Evolutionary conservation across 805 yeast genomes (phyloP).

Genomic region (Wickerhamiella vanderwaltii): DNA sequence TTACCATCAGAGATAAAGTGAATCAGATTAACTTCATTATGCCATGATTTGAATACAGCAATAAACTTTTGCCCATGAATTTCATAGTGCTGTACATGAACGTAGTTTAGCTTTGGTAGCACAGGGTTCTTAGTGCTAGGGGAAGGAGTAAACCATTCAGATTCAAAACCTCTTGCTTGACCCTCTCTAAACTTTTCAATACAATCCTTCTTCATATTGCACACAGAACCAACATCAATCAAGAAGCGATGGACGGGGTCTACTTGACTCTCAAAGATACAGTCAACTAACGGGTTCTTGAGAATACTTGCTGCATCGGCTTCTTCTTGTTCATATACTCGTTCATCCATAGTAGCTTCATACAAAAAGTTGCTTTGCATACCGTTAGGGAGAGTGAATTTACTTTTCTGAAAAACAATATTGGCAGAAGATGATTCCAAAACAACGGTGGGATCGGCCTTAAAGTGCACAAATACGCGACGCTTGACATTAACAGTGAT

Average conservation of each 20-base stretch:
- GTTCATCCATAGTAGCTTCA: slow-evolving; percentile 58
- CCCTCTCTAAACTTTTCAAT: slow-evolving; percentile 84
- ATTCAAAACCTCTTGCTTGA: slow-evolving; percentile 69
- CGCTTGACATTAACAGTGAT: slow-evolving; percentile 66
- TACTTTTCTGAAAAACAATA: slow-evolving; percentile 41
- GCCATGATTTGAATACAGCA: slow-evolving; percentile 17
- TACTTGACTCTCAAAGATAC: slow-evolving; percentile 67
- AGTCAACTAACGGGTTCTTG: slow-evolving; percentile 47
- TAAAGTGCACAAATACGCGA: slow-evolving; percentile 55
- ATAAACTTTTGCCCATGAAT: slow-evolving; percentile 18
- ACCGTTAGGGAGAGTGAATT: slow-evolving; percentile 61
- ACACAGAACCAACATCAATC: slow-evolving; percentile 63
- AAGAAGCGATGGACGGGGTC: slow-evolving; percentile 59
- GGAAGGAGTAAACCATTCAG: slow-evolving; percentile 38
- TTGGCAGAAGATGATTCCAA: background rate
- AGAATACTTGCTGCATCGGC: slow-evolving; percentile 46
- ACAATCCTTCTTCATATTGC: slow-evolving; percentile 52
- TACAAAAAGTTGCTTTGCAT: slow-evolving; percentile 39
- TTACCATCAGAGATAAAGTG: slow-evolving; percentile 7
- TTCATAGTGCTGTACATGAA: slow-evolving; percentile 20
- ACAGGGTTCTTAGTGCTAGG: background rate
- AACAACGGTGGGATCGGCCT: slow-evolving; percentile 21
- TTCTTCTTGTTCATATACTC: slow-evolving; percentile 42
- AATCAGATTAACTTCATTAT: slow-evolving; percentile 1
- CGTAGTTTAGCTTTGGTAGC: slow-evolving; percentile 24